Base-by-base conservation (phyloP, 2,329 filamentous ascomycete species). In the Sporothrix sp. region DNA sequence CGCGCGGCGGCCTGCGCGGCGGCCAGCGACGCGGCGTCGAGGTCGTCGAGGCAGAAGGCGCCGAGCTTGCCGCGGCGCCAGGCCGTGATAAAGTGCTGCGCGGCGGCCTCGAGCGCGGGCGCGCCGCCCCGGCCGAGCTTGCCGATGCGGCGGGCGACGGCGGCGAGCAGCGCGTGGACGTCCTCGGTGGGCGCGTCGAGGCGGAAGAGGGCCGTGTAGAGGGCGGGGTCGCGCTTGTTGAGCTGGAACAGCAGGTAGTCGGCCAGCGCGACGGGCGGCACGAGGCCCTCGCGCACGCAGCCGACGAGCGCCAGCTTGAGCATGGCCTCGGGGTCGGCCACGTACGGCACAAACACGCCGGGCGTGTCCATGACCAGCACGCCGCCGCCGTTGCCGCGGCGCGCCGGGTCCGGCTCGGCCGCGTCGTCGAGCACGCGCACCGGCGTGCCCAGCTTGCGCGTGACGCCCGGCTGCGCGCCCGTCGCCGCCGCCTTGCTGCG, bases 341-440 rank as follows among this genome's bases (percentile, higher is more conserved):
- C 85, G 64, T 95, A 95, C 0, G 93, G 93, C 53, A 96, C 80
- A 66, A 97, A 98, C 8, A 98, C 90, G 43, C 93, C 93, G 0
- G 93, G 93, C 0, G 91, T 96, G 67, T 98, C 93, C 43, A 95
- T 71, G 38, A 97, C 70, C 64, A 93, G 95, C 5, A 95, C 83
- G 38, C 83, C 84, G 39, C 76, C 72, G 21, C 72, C 73, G 18
- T 63, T 68, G 16, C 62, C 64, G 23, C 50, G 54, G 25, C 13
- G 53, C 44, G 54, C 8, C 9, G 43, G 39, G 32, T 30, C 11
- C 13, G 16, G 55, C 35, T 57, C 55, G 18, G 23, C 40, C 25
- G 64, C 60, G 3, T 61, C 66, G 16, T 70, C 54, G 16, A 78
- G 61, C 56, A 98, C 84, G 61, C 93, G 91, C 25, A 98, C 89